Base-by-base conservation (phyloP, 805 yeast genomes). In the Candida easanensis region DNA sequence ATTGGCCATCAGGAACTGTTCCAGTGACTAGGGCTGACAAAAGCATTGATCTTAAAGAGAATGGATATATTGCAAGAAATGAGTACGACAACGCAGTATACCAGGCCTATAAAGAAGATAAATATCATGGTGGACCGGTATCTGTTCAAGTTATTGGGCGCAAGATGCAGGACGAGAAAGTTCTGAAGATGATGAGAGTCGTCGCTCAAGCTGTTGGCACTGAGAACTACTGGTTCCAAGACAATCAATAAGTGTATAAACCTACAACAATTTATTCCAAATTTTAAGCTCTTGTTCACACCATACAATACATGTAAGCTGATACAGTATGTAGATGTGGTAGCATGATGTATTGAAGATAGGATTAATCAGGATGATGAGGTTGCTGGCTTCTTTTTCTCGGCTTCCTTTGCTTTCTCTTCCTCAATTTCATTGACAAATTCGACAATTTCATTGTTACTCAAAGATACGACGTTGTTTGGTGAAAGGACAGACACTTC, bases 401-500 rank as follows among this genome's bases (percentile, higher is more conserved):
- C 53, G 3, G 50, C 51, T 33, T 47, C 50, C 31, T 41, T 44
- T 5, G 46, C 48, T 36, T 50, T 50, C 36, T 50, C 51, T n/a
- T 44, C 51, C 22, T 50, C 54, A 18, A 50, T 45, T 21, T 40
- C 36, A 3, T 25, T 34, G 11, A 50, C 54, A 38, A 41, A 43
- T 5, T 42, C 27, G 16, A 45, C 47, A 38, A 50, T 47, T 23
- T 47, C 51, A 13, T 45, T 50, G 21, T 43, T 47, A 18, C 41
- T 38, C 33, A 47, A 37, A 3, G 47, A 41, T 6, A 36, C 17
- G 14, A 43, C 45, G 1, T 33, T 19, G 40, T 78, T 80, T 23
- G 97, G 86, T 49, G 78, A 79, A 77, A 91, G 80, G 30, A 93
- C 82, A 4, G 95, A 85, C 39, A 93, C 81, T 68, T 93, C 99